Conservation (phyloP, 2,329 filamentous ascomycete species). For the Rhinocladiella mackenziei region DNA sequence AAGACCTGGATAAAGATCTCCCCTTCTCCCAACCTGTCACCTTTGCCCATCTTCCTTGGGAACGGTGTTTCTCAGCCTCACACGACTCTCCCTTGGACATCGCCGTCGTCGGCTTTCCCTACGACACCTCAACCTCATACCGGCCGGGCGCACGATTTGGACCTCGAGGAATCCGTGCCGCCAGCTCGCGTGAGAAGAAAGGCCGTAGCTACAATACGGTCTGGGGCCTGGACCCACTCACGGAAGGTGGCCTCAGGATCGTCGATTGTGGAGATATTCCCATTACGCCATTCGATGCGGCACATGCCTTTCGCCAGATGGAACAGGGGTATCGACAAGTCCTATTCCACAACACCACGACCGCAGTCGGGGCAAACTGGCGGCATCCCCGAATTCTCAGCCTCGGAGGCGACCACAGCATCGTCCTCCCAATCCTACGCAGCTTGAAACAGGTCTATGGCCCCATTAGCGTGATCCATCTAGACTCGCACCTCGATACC, state of each 20-base stretch:
- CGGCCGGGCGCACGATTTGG: slow-evolving; percentile 35
- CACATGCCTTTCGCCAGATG: slow-evolving; percentile 75
- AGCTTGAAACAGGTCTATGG: slow-evolving; percentile 63
- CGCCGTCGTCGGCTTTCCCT: slow-evolving; percentile 35
- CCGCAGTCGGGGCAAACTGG: slow-evolving; percentile 64
- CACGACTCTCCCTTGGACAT: slow-evolving; percentile 32
- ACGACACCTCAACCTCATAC: slow-evolving; percentile 35
- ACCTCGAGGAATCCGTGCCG: slow-evolving; percentile 34
- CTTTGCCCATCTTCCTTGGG: slow-evolving; percentile 32
- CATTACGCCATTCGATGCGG: slow-evolving; percentile 82
- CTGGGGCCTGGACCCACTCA: slow-evolving; percentile 32
- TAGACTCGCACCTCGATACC: slow-evolving; percentile 58
- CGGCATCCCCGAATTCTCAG: slow-evolving; percentile 72
- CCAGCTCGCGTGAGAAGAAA: slow-evolving; percentile 32
- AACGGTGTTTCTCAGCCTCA: slow-evolving; percentile 30
- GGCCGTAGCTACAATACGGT: slow-evolving; percentile 32
- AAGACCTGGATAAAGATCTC: slow-evolving; percentile 33
- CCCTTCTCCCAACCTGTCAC: slow-evolving; percentile 34
- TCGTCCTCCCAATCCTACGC: slow-evolving; percentile 49
- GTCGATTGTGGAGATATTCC: slow-evolving; percentile 82
- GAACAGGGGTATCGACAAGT: slow-evolving; percentile 78
- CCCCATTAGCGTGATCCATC: slow-evolving; percentile 62
- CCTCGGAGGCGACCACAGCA: slow-evolving; percentile 49
- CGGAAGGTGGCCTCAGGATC: slow-evolving; percentile 48
- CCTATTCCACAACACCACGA: slow-evolving; percentile 65